Evolutionary conservation across 192 early-diverging fungal species (phyloP), one percentile per base, ranked within the genome.

Genomic region (Gryganskiella cystojenkinii): DNA sequence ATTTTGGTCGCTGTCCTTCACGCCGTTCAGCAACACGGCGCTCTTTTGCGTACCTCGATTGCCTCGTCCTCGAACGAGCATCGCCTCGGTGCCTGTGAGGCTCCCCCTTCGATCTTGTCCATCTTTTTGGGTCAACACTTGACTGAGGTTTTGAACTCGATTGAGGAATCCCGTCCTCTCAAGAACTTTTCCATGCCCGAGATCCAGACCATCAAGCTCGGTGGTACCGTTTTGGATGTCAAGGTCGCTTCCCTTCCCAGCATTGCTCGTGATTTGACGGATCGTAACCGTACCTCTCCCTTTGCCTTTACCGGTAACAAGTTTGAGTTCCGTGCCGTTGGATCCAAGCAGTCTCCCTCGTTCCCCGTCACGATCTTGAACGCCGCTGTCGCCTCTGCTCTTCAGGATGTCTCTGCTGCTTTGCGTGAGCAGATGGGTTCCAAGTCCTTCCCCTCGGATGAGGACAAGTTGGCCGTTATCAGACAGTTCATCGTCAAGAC

Each of bases 271-370:
- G 98, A 99, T 84, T 83, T 99, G 79, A 99, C 98, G 20, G 98
- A 99, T 85, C 95, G 98, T 86, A 99, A 99, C 92, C 94, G 96
- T 79, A 99, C 98, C 33, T 98, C 96, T 56, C 96, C 98, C 42
- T 98, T 99, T 64, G 98, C 98, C 57, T 99, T 99, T 82, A 99
- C 98, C 64, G 98, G 98, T 44, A 99, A 99, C 93, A 99, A 99
- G 90, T 99, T 99, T 70, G 98, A 99, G 89, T 99, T 98, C 96
- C 94, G 96, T 83, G 95, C 98, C 45, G 96, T 98, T 30, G 98
- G 98, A 45, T 96, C 98, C 69, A 97, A 97, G 87, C 96, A 97
- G 85, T 96, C 95, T 22, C 94, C 95, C 30, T 95, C 98, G 40
- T 98, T 98, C 92, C 96, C 98, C 17, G 90, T 96, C 51, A 93